Conservation (phyloP, 192 early-diverging fungal species). For the Coemansia sp. region DNA sequence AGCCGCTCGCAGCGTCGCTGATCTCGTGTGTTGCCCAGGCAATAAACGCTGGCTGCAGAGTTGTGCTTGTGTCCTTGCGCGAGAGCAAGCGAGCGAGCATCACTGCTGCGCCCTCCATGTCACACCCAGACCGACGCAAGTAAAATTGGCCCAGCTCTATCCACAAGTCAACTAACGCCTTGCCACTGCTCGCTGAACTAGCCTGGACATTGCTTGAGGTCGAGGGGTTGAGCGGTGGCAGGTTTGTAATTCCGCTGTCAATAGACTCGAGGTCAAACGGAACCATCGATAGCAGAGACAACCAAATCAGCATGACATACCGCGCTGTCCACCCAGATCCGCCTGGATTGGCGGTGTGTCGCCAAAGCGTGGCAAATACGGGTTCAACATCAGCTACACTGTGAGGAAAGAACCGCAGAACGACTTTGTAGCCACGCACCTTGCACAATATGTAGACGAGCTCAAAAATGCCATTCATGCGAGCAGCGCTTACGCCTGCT, state of each 20-base stretch:
- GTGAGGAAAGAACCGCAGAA: conserved; percentile 91
- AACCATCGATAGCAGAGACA: conserved; percentile 93
- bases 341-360: conserved; percentile 9
- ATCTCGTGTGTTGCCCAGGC: conserved; percentile 65
- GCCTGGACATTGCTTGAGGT: background rate
- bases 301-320: conserved; percentile 87
- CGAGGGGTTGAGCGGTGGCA: conserved; percentile 12
- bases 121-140: conserved; percentile 77
- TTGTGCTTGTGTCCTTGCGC: conserved; percentile 70
- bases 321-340: conserved; percentile 72
- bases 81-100: conserved; percentile 83
- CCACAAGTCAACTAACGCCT: conserved; percentile 69
- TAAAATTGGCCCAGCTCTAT: conserved; percentile 68
- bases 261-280: conserved; percentile 92
- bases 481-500: conserved; percentile 10
- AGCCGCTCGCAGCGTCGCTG: conserved; percentile 15
- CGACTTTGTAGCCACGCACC: conserved; percentile 87
- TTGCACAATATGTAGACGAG: conserved; percentile 78
- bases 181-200: background rate
- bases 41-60: conserved; percentile 68
- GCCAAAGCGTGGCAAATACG: conserved; percentile 69
- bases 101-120: conserved; percentile 82
- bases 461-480: conserved; percentile 38
- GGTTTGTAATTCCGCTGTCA: conserved; percentile 65
- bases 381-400: conserved; percentile 90